Percentiles rank a stretch among this genome's conserved stretches.
phyloP scores from a whole-genome alignment of 345 rosid species.

The Mangifera indica region DNA sequence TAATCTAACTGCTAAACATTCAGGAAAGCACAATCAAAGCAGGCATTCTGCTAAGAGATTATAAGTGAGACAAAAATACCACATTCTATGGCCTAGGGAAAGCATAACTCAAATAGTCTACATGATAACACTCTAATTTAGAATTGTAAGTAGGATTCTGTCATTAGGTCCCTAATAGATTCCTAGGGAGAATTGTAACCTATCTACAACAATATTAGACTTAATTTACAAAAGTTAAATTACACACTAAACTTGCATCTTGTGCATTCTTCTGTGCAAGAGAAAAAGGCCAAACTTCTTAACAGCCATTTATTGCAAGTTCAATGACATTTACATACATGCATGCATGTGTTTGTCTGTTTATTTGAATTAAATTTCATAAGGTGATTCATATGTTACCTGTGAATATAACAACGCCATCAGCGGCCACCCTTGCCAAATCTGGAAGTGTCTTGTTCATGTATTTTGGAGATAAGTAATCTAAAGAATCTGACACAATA shows the following conservation, averaged over 20 bases:
- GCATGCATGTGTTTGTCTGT: background rate
- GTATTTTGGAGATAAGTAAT: constrained; percentile 90
- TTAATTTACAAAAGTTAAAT: background rate
- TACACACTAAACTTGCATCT: background rate
- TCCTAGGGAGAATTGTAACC: background rate
- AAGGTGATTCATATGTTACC: constrained; percentile 40
- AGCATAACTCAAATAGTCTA: background rate
- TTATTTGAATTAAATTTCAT: background rate
- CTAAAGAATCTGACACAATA: constrained; percentile 89
- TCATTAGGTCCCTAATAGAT: too few species aligned
- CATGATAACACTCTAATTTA: constrained; percentile 4
- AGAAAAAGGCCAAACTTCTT: constrained; percentile 1
- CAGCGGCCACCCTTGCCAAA: constrained; percentile 82
- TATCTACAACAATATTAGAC: background rate
- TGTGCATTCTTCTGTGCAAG: background rate
- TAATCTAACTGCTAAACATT: background rate
- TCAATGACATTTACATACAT: too few species aligned
- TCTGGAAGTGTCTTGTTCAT: constrained; percentile 91
- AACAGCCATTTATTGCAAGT: background rate
- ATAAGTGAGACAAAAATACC: background rate
- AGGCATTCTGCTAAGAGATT: background rate
- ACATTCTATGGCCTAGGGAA: background rate
- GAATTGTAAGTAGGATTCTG: background rate
- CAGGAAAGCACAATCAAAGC: background rate
- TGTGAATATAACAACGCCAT: constrained; percentile 69